Percentiles rank a stretch among this genome's conserved stretches.
Evolutionary conservation across 176 grass and related monocot species (phyloP).

Genomic region (Juncus inflexus): DNA sequence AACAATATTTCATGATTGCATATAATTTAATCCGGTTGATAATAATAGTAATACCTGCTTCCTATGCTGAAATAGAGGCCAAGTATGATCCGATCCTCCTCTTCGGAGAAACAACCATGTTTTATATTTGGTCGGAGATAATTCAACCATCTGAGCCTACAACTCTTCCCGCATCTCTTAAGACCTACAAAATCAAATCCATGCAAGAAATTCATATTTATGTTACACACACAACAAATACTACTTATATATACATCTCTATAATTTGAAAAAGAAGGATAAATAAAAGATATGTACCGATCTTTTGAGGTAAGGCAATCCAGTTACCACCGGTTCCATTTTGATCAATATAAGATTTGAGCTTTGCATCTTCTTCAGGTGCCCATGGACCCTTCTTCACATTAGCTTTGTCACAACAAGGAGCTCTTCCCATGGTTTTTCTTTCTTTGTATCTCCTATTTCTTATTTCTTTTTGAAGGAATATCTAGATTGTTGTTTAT

Average conservation of each 20-base stretch:
- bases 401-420: conserved; percentile 85
- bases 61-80: conserved; percentile 88
- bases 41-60: conserved; percentile 56
- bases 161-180: conserved; percentile 95
- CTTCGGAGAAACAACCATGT: conserved; percentile 89
- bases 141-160: conserved; percentile 92
- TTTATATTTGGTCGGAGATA: conserved; percentile 91
- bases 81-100: conserved; percentile 83
- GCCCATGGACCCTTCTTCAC: conserved; percentile 98
- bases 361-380: conserved; percentile 76
- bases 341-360: conserved; percentile 94
- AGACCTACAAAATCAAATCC: conserved; percentile 42
- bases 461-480: conserved; percentile 10
- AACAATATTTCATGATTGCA: conserved; percentile 1
- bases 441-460: background rate
- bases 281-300: conserved; percentile 41
- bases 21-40: background rate
- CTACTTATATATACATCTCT: background rate
- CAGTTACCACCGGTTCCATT: conserved; percentile 92
- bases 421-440: conserved; percentile 77
- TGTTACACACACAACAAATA: conserved; percentile 5
- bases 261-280: background rate
- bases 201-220: background rate
- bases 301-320: conserved; percentile 91
- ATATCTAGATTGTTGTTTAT: conserved; percentile 16